These are phyloP conservation scores for Musa troglodytarum DNA, from an alignment of 176 grass and related monocot genomes.

Conservation along the genomic window DNA sequence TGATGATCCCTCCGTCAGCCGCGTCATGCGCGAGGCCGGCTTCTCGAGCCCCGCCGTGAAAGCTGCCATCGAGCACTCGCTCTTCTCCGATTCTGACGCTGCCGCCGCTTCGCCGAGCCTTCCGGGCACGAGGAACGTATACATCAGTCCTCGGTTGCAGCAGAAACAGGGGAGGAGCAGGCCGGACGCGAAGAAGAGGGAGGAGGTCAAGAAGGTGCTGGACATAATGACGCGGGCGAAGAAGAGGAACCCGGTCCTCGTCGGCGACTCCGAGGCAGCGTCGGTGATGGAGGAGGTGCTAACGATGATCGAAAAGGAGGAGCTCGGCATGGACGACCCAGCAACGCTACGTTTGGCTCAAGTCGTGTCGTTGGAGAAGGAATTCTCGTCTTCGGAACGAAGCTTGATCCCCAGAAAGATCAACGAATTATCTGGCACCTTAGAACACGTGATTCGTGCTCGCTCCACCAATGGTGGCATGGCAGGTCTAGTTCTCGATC, in stretches of 20 bases:
- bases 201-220: constrained; percentile 18
- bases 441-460: not conserved
- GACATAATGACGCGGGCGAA: constrained; percentile 18
- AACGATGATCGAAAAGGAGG: constrained; percentile 2
- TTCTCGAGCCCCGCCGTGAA: constrained; percentile 28
- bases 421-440: constrained; percentile 5
- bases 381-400: not conserved
- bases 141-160: constrained; percentile 2
- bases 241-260: constrained; percentile 25
- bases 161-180: not conserved
- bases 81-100: not conserved
- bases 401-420: constrained; percentile 17
- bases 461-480: not conserved
- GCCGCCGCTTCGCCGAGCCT: not conserved
- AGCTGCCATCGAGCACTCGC: constrained; percentile 18
- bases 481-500: not conserved
- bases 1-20: constrained; percentile 28
- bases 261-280: constrained; percentile 14
- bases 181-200: not conserved
- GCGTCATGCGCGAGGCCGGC: constrained; percentile 30
- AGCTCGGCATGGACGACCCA: constrained; percentile 1
- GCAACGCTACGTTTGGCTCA: not conserved
- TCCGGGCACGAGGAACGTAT: not conserved
- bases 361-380: constrained; percentile 19
- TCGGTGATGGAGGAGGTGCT: constrained; percentile 7